These are phyloP conservation scores for Termitomyces titanicus DNA, from an alignment of 768 basidiomycete genomes.

Conservation along the genomic window DNA sequence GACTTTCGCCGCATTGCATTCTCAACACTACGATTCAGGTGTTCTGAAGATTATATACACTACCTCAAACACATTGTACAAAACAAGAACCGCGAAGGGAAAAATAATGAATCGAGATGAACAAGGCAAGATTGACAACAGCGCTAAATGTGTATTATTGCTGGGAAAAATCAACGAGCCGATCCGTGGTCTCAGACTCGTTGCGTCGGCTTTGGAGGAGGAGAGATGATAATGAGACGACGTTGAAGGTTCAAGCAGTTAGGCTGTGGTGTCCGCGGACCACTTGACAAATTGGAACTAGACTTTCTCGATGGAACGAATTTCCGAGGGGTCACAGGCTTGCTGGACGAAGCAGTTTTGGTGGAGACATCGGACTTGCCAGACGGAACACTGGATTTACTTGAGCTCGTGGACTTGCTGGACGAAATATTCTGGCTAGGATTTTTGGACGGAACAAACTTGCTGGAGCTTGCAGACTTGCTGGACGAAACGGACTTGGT, in stretches of 20 bases:
- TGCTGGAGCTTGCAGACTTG: neutral
- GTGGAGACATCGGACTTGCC: neutral
- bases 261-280: neutral
- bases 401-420: neutral
- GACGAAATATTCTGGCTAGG: neutral
- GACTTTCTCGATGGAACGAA: neutral
- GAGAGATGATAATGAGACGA: slow-evolving; percentile 1
- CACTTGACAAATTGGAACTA: neutral
- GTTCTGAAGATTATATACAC: neutral
- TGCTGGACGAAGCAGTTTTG: neutral
- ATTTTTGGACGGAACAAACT: neutral
- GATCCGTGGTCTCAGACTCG: neutral
- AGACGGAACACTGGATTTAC: neutral
- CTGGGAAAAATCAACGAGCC: neutral
- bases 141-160: neutral
- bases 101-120: neutral
- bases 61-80: neutral
- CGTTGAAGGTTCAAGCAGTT: neutral
- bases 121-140: neutral
- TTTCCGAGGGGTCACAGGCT: neutral
- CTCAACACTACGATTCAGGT: neutral
- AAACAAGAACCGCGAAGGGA: neutral
- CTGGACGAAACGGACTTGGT: neutral
- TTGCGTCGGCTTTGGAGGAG: neutral
- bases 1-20: too few species aligned